Evolutionary conservation across 1,284 basidiomycete genomes (phyloP), one percentile per base, ranked within the genome.

Genomic region (Lentinula novae-zelandiae): DNA sequence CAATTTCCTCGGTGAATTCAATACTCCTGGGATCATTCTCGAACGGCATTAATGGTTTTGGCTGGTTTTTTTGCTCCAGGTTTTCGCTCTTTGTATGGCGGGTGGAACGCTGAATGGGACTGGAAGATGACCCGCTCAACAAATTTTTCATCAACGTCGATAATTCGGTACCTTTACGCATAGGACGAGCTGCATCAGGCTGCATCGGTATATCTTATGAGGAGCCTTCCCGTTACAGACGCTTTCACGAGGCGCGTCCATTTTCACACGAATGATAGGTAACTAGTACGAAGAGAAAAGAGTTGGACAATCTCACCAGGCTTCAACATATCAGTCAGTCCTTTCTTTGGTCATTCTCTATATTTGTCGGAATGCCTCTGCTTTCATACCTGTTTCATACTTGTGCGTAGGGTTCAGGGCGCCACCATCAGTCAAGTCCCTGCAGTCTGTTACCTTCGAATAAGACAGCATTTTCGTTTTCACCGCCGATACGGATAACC

Each of bases 401-500:
- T 27, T 27, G 3, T 27, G 27, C 8, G 44, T 46, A 46, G 44
- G 38, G 36, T 6, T 22, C 2, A 44, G n/a, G 22, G 40, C 27
- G 53, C 53, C 53, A 56, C 53, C 40, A 56, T 56, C 53, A 56
- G n/a, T 22, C 40, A n/a, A 31, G 38, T 55, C 38, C 38, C 42
- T 31, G 38, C 22, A n/a, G 36, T 27, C 17, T 55, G 42, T 20
- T 40, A 5, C 17, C 34, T 34, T 10, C 34, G 1, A 10, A 6
- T 38, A 9, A 34, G 50, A 17, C 5, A 33, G 33, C 17, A 8
- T 12, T 34, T 34, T 40, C 27, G 36, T 36, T n/a, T 5, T 33
- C 34, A 46, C 44, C 44, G 17, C 44, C 44, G n/a, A 27, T 27
- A 27, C 27, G 27, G 27, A 27, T 27, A 27, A 27, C 20, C 36